Evolutionary conservation across 768 basidiomycete species (phyloP), one percentile per base, ranked within the genome.

Genomic region (Russula lepida): DNA sequence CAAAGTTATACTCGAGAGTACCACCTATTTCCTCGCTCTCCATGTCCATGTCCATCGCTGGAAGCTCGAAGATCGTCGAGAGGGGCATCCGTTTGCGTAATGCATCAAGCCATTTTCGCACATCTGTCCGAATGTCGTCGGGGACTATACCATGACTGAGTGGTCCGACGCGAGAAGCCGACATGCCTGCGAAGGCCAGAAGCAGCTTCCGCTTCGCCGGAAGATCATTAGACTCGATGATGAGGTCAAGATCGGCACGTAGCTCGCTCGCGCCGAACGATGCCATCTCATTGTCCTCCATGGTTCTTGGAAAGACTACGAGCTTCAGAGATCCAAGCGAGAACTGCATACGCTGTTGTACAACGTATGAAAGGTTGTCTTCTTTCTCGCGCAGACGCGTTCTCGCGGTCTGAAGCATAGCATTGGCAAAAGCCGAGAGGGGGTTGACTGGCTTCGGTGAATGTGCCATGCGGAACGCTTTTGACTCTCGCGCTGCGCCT

Each of bases 1-100:
- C 76, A 72, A 91, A 91, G 68, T 86, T 82, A 65, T 92, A 92
- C 15, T 76, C 68, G 23, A 92, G 76, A 17, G 71, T 71, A 41
- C 77, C 76, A 9, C 72, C 48, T 5, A 69, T 69, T 70, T 91
- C 86, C 60, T 88, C 82, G 66, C 86, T 89, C 57, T 77, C 72
- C 91, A 93, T 93, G 56, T 81, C 76, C 77, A 92, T 89, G 58
- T 78, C 79, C 88, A 92, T 91, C 2, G 87, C 81, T 3, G 91
- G 91, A 46, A 92, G 71, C 6, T 87, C 87, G 37, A 90, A 88
- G 56, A 93, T 90, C 25, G 77, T 89, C 0, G 88, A 84, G 66
- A 89, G 85, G 5, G 76, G 69, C 0, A 86, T 83, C 35, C 81
- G 79, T 67, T 81, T 81, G 65, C 86, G 76, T 4, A 91, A 73